Evolutionary conservation across 2,329 filamentous ascomycete genomes (phyloP), one percentile per base, ranked within the genome.

Genomic region (Thelonectria rubi): DNA sequence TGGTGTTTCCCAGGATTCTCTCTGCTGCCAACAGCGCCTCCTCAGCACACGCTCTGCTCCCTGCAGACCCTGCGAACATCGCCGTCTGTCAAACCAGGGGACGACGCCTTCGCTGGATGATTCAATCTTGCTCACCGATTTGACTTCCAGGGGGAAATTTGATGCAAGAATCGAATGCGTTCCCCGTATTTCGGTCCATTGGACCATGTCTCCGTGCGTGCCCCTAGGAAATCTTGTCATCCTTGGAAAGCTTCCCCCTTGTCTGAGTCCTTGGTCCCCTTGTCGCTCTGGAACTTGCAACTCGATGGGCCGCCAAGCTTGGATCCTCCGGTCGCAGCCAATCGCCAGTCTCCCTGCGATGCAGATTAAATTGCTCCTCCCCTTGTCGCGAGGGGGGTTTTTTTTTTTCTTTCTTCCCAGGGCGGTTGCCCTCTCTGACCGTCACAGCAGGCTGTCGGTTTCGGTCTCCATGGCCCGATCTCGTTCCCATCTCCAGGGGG

Each of bases 301-400:
- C 57, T 58, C 37, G 60, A 62, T 57, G 56, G 60, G 56, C 46
- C 43, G 54, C 58, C 56, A 65, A 65, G 65, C 45, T 42, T 53
- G 39, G 57, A 55, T 60, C 57, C 57, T 54, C 54, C 21, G 49
- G 48, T 34, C 51, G 60, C 57, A 58, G 50, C 69, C 69, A 71
- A 71, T 71, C 54, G 63, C 58, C 45, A 62, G 57, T 37, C 43
- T 42, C 26, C 62, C 56, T 48, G 55, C 46, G 39, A 59, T 63
- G 58, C 57, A 59, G 69, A 69, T 71, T 71, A 71, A 71, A 71
- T 71, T 71, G 54, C 67, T 46, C 45, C 65, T 56, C 55, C 55
- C 55, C 47, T 12, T n/a, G n/a, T n/a, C n/a, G n/a, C n/a, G n/a
- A n/a, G n/a, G n/a, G n/a, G n/a, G n/a, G n/a, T n/a, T n/a, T n/a